Evolutionary conservation across 2,329 filamentous ascomycete genomes (phyloP), one percentile per base, ranked within the genome.

Genomic region (Cladosporium colombiae): DNA sequence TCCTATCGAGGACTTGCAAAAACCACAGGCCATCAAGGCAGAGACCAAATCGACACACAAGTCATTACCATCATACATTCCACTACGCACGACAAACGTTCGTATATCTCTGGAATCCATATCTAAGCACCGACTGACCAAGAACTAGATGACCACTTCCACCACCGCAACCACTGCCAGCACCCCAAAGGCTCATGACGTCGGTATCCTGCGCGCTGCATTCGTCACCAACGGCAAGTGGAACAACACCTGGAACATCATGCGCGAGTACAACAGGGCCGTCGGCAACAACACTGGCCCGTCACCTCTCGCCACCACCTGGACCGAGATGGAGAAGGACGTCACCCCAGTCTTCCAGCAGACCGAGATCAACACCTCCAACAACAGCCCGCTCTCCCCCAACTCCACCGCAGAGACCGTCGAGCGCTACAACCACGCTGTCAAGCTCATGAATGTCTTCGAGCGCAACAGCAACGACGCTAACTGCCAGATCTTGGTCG

Each of bases 61-160:
- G 37, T 10, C 18, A n/a, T 8, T 3, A 8, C 4, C 18, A n/a
- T 8, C 0, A 3, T 7, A n/a, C 0, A n/a, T 44, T 6, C 1
- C 1, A 5, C 37, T 10, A n/a, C 1, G 18, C 2, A 1, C 6
- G 7, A 0, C 37, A 8, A 44, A 44, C 1, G 7, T 44, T 21
- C 37, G 37, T n/a, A n/a, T n/a, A n/a, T n/a, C n/a, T n/a, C n/a
- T n/a, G n/a, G n/a, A n/a, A n/a, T n/a, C n/a, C n/a, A n/a, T n/a
- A n/a, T n/a, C n/a, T n/a, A n/a, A n/a, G n/a, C n/a, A n/a, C n/a
- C n/a, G n/a, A n/a, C 37, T 44, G 37, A 44, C 7, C 3, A 21
- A 21, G 10, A 2, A 18, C 3, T 2, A 44, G 37, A 44, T 44
- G 18, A 4, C 2, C 13, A 6, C 18, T 6, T 44, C 18, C 16